Base-by-base conservation (phyloP, 2,329 filamentous ascomycete genomes). In the Trichothecium sympodiale region DNA sequence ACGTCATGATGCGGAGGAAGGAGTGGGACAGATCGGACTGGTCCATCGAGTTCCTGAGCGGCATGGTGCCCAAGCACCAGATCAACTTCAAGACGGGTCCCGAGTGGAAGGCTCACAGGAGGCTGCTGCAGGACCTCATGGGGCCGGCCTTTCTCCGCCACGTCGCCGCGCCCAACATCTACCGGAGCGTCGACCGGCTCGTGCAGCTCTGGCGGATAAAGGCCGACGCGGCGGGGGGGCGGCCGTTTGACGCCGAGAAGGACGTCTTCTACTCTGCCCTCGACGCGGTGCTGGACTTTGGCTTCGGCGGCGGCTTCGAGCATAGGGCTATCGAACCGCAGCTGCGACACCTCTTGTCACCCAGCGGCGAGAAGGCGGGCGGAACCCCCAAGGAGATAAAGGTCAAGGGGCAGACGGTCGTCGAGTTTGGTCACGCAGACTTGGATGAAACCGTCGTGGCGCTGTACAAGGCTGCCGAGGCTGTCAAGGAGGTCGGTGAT, bases 1-100 rank as follows among this genome's bases (percentile, higher is more conserved):
- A 68, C 41, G 54, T 69, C 29, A 52, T 67, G 14, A 46, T 60
- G 4, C 57, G 63, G 2, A 58, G 20, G 6, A 20, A 55, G 29
- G 64, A 67, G 31, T 68, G 66, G 33, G 64, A 68, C 46, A 54
- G 62, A 5, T 55, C 53, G 32, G 43, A 45, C 40, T 54, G 53
- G 44, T 54, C 58, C 18, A 38, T 41, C 12, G 48, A 53, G n/a
- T 28, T 56, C 5, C 45, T 61, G 15, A 46, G 46, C 15, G 56
- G 55, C 16, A 46, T 55, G 10, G 39, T 48, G n/a, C 52, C 51
- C 2, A 38, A 56, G 20, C 50, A 56, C 41, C 59, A 64, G 39
- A 53, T 52, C 17, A 43, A 50, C 15, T 46, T 53, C 28, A 38
- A 46, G 37, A 54, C 52, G 7, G 50, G 45, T 1, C 31, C 43